These are phyloP conservation scores for Dovyalis caffra DNA, from an alignment of 345 rosid species.

Conservation along the genomic window DNA sequence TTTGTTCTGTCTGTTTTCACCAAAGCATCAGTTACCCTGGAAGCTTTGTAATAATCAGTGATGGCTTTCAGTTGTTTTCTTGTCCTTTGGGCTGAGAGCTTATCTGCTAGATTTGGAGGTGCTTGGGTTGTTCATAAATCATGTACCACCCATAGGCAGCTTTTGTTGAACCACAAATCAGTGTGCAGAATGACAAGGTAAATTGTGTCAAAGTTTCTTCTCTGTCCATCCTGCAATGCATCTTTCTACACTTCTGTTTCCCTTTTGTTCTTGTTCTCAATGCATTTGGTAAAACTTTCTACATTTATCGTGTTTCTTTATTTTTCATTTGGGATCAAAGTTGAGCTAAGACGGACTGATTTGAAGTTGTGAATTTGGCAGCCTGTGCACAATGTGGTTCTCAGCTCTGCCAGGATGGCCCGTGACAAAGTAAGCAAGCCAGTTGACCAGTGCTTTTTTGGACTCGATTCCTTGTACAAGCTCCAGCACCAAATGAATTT, in stretches of 20 bases:
- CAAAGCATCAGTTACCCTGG: slow-evolving; percentile 80
- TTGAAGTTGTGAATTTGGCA: slow-evolving; percentile 3
- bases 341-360: background rate
- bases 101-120: slow-evolving; percentile 27
- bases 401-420: slow-evolving; percentile 27
- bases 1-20: slow-evolving; percentile 97
- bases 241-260: background rate
- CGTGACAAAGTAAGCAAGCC: slow-evolving; percentile 3
- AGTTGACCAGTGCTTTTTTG: slow-evolving; percentile 14
- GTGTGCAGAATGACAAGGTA: slow-evolving; percentile 25
- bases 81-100: slow-evolving; percentile 24
- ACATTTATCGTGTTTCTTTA: background rate
- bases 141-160: slow-evolving; percentile 20
- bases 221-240: background rate
- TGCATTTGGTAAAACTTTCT: background rate
- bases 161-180: slow-evolving; percentile 22
- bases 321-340: background rate
- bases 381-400: slow-evolving; percentile 19
- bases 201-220: background rate
- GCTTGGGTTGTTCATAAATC: slow-evolving; percentile 43
- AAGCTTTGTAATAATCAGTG: slow-evolving; percentile 50
- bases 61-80: slow-evolving; percentile 7
- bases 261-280: background rate
- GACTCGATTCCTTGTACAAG: slow-evolving; percentile 11
- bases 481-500: background rate